Percentiles rank a stretch among this genome's conserved stretches.
phyloP scores from a whole-genome alignment of 1,284 basidiomycete genomes.

The Cutaneotrichosporon sp. region DNA sequence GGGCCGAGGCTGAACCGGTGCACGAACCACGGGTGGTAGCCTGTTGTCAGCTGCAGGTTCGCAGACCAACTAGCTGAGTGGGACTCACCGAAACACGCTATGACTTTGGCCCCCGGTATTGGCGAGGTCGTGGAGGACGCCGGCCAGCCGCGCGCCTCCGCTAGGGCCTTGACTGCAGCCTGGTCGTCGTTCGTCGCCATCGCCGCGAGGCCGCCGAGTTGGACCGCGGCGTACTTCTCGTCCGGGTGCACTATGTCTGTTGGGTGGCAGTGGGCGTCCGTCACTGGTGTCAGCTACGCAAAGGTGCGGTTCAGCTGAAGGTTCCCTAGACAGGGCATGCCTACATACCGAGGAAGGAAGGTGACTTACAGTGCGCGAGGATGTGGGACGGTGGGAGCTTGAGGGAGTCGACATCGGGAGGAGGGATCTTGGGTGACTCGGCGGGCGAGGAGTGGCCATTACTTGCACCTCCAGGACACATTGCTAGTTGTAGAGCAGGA shows the following conservation, averaged over 20 bases:
- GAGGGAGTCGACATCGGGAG: conserved; percentile 36
- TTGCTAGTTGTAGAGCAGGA: neutral
- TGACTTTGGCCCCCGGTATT: conserved; percentile 20
- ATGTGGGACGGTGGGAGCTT: conserved; percentile 34
- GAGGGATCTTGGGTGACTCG: neutral
- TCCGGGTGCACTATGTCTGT: conserved; percentile 36
- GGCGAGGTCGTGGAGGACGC: neutral
- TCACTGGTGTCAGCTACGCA: conserved; percentile 39
- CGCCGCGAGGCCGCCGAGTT: conserved; percentile 44
- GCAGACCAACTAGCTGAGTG: no score
- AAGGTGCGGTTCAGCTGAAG: no score
- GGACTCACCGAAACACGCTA: conserved; percentile 53
- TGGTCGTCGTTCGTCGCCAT: conserved; percentile 52
- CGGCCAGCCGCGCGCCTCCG: conserved; percentile 20
- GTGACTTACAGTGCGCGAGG: conserved; percentile 25
- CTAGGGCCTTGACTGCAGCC: conserved; percentile 33
- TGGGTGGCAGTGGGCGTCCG: conserved; percentile 56
- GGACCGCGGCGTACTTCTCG: conserved; percentile 30
- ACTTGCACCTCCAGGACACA: neutral
- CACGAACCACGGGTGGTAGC: conserved; percentile 57
- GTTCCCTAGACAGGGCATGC: no score
- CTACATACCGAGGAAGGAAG: no score
- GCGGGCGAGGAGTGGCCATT: neutral
- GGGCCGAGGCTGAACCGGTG: conserved; percentile 50
- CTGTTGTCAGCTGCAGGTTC: conserved; percentile 28